These are phyloP conservation scores for Malassezia yamatoensis DNA, from an alignment of 1,284 basidiomycete species.

Conservation along the genomic window DNA sequence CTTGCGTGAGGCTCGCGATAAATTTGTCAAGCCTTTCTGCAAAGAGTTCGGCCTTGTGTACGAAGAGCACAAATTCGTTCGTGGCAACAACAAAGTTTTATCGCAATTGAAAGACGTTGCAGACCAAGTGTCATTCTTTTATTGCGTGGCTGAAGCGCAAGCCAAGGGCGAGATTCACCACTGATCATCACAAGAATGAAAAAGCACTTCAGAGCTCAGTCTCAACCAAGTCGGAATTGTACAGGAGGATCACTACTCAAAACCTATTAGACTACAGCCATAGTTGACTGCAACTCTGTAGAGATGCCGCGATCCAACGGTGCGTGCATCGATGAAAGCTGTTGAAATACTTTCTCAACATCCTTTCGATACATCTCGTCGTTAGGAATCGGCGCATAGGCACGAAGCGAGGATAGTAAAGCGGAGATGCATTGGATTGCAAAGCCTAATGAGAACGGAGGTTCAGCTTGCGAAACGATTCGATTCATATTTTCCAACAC, in stretches of 20 bases:
- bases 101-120: constrained; percentile 69
- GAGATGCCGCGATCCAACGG: constrained; percentile 1
- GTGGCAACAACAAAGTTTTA: constrained; percentile 69
- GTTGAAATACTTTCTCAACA: neutral
- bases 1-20: constrained; percentile 64
- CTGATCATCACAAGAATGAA: no score
- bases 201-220: no score
- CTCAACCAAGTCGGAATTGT: no score
- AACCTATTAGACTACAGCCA: neutral
- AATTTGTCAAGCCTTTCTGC: constrained; percentile 72
- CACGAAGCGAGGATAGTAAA: constrained; percentile 19
- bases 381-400: neutral
- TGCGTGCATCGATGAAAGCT: neutral
- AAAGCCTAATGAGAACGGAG: neutral
- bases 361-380: neutral
- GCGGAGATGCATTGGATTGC: constrained; percentile 20
- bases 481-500: no score
- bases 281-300: constrained; percentile 7
- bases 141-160: constrained; percentile 58
- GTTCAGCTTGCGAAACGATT: neutral
- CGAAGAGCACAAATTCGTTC: constrained; percentile 76
- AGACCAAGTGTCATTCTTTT: constrained; percentile 59
- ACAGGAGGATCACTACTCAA: no score
- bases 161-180: constrained; percentile 45
- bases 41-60: constrained; percentile 54